Conservation (phyloP, 352 stramenopile genomes). For the Halophytophthora polymorphica region DNA sequence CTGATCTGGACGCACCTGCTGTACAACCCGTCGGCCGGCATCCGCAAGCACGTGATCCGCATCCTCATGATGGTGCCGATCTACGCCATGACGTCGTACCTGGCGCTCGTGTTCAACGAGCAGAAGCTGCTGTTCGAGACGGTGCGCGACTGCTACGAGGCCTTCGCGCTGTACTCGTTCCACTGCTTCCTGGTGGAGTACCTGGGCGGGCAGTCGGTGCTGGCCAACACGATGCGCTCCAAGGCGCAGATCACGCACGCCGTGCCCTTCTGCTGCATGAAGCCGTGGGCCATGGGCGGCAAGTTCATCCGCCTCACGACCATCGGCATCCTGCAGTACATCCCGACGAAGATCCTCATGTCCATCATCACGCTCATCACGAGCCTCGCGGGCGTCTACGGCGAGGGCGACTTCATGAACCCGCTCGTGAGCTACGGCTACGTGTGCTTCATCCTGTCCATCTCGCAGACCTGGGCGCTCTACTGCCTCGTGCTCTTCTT, state of each 20-base stretch:
- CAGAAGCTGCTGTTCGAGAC: conserved; percentile 90
- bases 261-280: conserved; percentile 85
- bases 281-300: conserved; percentile 88
- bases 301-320: conserved; percentile 93
- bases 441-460: conserved; percentile 88
- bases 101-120: conserved; percentile 88
- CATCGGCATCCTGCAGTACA: conserved; percentile 92
- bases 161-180: conserved; percentile 93
- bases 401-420: conserved; percentile 86
- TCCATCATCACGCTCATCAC: conserved; percentile 87
- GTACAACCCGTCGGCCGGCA: conserved; percentile 76
- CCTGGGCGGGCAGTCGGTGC: conserved; percentile 76
- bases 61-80: conserved; percentile 94
- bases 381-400: conserved; percentile 84
- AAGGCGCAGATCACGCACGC: conserved; percentile 83
- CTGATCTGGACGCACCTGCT: conserved; percentile 88
- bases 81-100: conserved; percentile 90
- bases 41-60: conserved; percentile 91
- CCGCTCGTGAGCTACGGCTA: conserved; percentile 84
- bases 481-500: conserved; percentile 95
- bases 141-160: conserved; percentile 91
- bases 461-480: conserved; percentile 90
- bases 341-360: conserved; percentile 87
- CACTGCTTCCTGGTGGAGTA: conserved; percentile 92
- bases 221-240: conserved; percentile 82